These are phyloP conservation scores for Coprinopsis cinerea DNA, from an alignment of 768 basidiomycete species.

Conservation along the genomic window DNA sequence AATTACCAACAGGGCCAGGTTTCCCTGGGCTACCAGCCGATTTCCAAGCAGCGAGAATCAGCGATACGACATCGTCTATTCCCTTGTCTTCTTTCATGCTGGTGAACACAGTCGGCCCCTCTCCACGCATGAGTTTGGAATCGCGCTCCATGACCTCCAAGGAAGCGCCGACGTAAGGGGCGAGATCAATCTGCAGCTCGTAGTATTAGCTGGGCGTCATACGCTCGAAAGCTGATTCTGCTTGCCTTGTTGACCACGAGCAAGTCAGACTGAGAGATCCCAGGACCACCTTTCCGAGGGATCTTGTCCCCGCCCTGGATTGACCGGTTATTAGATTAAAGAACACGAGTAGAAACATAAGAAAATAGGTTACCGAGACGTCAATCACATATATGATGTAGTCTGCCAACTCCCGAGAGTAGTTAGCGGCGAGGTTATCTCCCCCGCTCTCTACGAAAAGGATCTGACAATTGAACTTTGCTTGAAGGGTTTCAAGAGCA, in stretches of 20 bases:
- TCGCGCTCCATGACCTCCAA: conserved; percentile 94
- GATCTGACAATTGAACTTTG: conserved; percentile 83
- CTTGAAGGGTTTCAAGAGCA: conserved; percentile 90
- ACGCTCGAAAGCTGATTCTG: neutral
- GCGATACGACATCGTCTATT: conserved; percentile 72
- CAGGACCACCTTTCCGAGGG: conserved; percentile 95
- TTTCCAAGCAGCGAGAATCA: conserved; percentile 88
- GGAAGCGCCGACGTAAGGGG: conserved; percentile 87
- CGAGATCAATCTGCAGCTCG: conserved; percentile 80
- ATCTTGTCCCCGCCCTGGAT: conserved; percentile 97
- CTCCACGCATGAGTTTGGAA: conserved; percentile 88
- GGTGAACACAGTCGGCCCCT: conserved; percentile 89
- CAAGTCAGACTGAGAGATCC: conserved; percentile 93
- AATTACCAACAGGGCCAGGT: conserved; percentile 41
- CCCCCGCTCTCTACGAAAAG: conserved; percentile 96
- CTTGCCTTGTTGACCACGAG: conserved; percentile 90
- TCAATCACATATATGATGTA: conserved; percentile 95
- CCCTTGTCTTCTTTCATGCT: conserved; percentile 76
- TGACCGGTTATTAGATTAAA: neutral
- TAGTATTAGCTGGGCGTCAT: neutral
- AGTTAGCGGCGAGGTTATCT: conserved; percentile 96
- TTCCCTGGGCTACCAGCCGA: conserved; percentile 70
- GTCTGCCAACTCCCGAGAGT: conserved; percentile 93
- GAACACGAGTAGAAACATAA: neutral
- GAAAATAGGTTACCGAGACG: conserved; percentile 49